Percentiles rank a stretch among this genome's conserved stretches.
Conservation (phyloP, 2,329 filamentous ascomycete species). For the Botrytis cinerea region DNA sequence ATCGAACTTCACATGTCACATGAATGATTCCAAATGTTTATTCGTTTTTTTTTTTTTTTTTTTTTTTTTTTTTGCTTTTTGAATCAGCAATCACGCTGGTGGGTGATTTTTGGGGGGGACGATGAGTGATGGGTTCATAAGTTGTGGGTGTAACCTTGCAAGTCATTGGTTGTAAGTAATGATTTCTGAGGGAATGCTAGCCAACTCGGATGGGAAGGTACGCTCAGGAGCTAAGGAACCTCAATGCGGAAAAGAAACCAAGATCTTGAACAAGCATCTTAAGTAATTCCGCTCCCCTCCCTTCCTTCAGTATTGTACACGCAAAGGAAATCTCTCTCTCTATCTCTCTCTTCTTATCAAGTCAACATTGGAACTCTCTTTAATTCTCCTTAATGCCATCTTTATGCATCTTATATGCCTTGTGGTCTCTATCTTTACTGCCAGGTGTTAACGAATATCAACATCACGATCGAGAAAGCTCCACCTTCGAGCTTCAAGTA, state of each 20-base stretch:
- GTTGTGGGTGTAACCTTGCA: background rate
- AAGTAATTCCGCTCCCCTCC: background rate
- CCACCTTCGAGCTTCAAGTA: background rate
- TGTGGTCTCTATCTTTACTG: background rate
- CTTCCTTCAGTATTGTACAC: background rate
- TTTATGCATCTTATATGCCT: background rate
- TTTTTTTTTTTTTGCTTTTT: background rate
- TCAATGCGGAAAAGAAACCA: background rate
- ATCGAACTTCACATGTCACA: background rate
- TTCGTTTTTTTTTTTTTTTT: background rate
- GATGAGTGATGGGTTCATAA: background rate
- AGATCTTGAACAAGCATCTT: background rate
- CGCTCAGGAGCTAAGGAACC: background rate
- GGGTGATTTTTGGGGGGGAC: background rate
- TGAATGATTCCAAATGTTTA: background rate
- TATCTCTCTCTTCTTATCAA: background rate
- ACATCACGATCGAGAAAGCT: background rate
- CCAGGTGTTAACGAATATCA: background rate
- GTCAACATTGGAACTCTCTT: background rate
- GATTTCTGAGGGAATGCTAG: background rate
- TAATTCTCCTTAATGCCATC: background rate
- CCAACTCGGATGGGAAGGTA: background rate
- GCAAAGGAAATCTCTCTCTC: background rate
- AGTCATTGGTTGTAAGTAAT: background rate
- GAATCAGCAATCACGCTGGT: background rate